Percentiles rank a stretch among this genome's conserved stretches.
Conservation (phyloP, 2,329 filamentous ascomycete genomes). For the Lachnellula arida region DNA sequence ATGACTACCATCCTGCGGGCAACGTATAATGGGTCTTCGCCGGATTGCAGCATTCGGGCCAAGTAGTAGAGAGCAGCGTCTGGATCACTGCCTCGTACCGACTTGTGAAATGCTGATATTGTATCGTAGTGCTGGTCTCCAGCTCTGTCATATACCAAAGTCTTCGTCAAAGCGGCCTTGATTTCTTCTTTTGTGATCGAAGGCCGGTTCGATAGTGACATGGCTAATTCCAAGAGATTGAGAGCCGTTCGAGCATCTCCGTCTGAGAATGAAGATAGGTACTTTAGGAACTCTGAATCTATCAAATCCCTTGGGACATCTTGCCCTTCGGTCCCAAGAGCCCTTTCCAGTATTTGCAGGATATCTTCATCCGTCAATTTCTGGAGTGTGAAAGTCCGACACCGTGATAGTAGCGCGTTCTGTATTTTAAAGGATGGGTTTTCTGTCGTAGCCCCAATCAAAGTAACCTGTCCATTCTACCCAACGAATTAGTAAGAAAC, state of each 20-base stretch:
- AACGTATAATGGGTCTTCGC: conserved; percentile 89
- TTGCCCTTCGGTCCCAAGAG: conserved; percentile 56
- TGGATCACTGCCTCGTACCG: conserved; percentile 78
- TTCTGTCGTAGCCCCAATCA: conserved; percentile 95
- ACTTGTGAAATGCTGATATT: conserved; percentile 96
- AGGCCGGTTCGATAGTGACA: conserved; percentile 65
- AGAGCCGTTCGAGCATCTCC: conserved; percentile 91
- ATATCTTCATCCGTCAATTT: conserved; percentile 72
- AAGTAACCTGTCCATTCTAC: conserved; percentile 71
- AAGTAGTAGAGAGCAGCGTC: conserved; percentile 93
- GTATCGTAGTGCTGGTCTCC: conserved; percentile 98
- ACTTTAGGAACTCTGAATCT: conserved; percentile 70
- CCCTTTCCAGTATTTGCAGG: conserved; percentile 68
- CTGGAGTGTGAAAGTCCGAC: conserved; percentile 81
- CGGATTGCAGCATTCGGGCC: conserved; percentile 89
- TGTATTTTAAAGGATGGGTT: conserved; percentile 95
- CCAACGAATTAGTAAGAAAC: too few relatives aligned
- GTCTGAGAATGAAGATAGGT: conserved; percentile 82
- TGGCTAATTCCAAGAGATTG: conserved; percentile 84
- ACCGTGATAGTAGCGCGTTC: conserved; percentile 79
- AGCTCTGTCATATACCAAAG: conserved; percentile 87
- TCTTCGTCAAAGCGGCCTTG: conserved; percentile 81
- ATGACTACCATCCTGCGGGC: conserved; percentile 92
- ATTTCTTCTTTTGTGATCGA: conserved; percentile 69
- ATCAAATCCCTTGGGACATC: conserved; percentile 51